Evolutionary conservation across 352 stramenopile species (phyloP), one percentile per base, ranked within the genome.

Genomic region (Halophytophthora batemanensis): DNA sequence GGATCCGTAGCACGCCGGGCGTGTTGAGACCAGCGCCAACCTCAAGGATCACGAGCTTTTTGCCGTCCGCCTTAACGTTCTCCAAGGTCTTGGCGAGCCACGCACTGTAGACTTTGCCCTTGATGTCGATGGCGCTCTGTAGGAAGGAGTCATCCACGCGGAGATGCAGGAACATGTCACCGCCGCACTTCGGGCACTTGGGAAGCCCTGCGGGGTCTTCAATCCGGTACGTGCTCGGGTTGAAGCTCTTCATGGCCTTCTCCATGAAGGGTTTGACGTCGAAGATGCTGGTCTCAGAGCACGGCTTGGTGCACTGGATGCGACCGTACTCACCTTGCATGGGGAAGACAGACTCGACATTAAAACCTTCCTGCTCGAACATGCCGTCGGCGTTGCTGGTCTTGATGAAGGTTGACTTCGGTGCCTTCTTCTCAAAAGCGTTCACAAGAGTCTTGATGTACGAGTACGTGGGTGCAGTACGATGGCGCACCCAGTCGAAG

Each of bases 21-120:
- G 81, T 91, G 50, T 89, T 91, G 58, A 86, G 89, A 3, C 81
- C 76, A 29, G 69, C 76, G 17, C 81, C 81, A 31, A 91, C 53
- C 45, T 91, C 77, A 13, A 89, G 63, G 15, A 89, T 77, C 14
- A 71, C 77, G 31, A 91, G 73, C 31, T 83, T 88, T 54, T 81
- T 85, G 31, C 51, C 49, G 6, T 70, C 40, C 5, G 59, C 54
- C 39, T 46, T 50, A 35, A 84, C 75, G 1, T 63, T 36, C 2
- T 69, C 36, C 17, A 79, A 23, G 13, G 62, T 61, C 3, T 57
- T 13, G 15, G 47, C 41, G 14, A 80, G 59, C 74, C 70, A 85
- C 48, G 67, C 48, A 17, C 74, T 42, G 53, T 80, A 82, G 6
- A 59, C 61, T 1, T 37, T 39, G 53, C 66, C 71, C 25, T 62